Base-by-base conservation (phyloP, 129 eudicot genomes). In the Flaveria bidentis region DNA sequence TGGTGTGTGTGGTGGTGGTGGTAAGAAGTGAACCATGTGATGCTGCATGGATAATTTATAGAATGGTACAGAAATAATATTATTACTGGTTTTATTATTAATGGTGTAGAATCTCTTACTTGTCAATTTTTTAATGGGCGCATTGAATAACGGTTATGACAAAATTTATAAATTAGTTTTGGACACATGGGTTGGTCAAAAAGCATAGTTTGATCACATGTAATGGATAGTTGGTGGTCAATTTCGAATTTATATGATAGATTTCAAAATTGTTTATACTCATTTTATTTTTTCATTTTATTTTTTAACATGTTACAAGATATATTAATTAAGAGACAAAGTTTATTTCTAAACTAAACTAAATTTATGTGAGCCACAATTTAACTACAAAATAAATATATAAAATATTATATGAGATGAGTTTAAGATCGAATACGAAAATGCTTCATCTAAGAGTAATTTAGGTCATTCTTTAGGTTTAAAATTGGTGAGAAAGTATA, bases 21-120 rank as follows among this genome's bases (percentile, higher is more conserved):
- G 36, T 53, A 46, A 53, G 83, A 80, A 73, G 74, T 39, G 56
- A 80, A 44, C 30, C 69, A 80, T 80, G 83, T 80, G 83, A 64
- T 26, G 74, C 9, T 73, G 83, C 83, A 55, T 55, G 69, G 75
- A 53, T 57, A 56, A 53, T 72, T 51, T 79, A 80, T 80, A 73
- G 69, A 33, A 56, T 45, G 71, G 56, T 61, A 64, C 8, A 71
- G 55, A 70, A 46, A n/a, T 36, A 44, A 9, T 45, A 11, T 11
- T 45, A 8, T 80, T 76, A 49, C 44, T 36, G 13, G 47, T 72
- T 16, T 71, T 2, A 2, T 62, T 69, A 56, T 62, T 69, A 56
- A 16, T n/a, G 69, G 46, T 42, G 28, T 58, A 36, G 63, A 69
- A 69, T 78, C 76, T 69, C 2, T 60, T 39, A 61, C 44, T 18